Evolutionary conservation across 2,329 filamentous ascomycete genomes (phyloP).

Genomic region (Fusarium udum): DNA sequence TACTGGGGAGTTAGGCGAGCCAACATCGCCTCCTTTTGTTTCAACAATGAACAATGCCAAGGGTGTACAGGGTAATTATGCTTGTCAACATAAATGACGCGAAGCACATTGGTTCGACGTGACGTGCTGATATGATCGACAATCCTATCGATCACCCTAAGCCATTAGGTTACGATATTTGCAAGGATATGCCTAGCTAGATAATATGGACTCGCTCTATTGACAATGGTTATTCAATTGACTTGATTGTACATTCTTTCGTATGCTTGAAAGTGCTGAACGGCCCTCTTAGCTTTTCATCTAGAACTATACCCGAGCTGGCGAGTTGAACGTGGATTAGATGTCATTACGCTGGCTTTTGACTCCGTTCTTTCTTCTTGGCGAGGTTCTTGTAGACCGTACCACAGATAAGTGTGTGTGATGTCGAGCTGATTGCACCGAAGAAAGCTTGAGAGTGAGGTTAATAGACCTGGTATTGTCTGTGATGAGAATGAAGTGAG

Average conservation of each 20-base stretch:
- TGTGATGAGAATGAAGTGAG: too few species aligned
- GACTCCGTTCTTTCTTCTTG: too few species aligned
- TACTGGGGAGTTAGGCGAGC: neutral
- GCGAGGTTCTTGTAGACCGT: neutral
- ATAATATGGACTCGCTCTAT: neutral
- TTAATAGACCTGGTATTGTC: neutral
- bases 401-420: accelerated
- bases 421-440: neutral
- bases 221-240: neutral
- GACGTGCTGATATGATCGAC: neutral
- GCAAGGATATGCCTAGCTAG: neutral
- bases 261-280: neutral
- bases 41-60: too few species aligned
- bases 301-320: too few species aligned
- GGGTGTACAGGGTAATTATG: neutral
- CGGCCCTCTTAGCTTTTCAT: too few species aligned
- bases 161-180: neutral
- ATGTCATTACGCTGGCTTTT: too few species aligned
- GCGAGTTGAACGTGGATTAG: too few species aligned
- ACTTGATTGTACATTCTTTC: neutral
- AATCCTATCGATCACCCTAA: neutral
- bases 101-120: accelerated
- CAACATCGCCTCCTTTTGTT: neutral
- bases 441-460: neutral
- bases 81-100: neutral